A percentile compares a stretch with the other conserved stretches of the same genome.
phyloP scores from a whole-genome alignment of 2,329 filamentous ascomycete genomes.

The Trichophyton benhamiae region DNA sequence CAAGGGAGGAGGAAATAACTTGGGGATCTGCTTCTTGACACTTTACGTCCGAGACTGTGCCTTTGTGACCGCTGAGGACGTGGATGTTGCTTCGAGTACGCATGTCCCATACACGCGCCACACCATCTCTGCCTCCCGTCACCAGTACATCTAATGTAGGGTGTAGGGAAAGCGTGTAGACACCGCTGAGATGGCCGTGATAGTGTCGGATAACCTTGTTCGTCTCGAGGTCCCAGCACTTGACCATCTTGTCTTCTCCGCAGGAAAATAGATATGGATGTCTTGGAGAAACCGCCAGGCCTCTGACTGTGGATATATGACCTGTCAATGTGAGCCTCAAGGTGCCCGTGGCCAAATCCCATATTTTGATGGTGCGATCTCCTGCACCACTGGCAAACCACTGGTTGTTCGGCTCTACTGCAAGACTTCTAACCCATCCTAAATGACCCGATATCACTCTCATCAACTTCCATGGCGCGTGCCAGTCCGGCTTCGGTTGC shows the following conservation, averaged over 20 bases:
- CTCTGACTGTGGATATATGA: slow-evolving; percentile 86
- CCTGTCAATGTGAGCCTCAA: slow-evolving; percentile 78
- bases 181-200: slow-evolving; percentile 89
- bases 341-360: slow-evolving; percentile 84
- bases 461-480: slow-evolving; percentile 97
- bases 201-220: slow-evolving; percentile 98
- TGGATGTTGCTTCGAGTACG: slow-evolving; percentile 90
- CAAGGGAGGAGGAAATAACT: slow-evolving; percentile 84
- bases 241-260: slow-evolving; percentile 99
- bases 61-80: slow-evolving; percentile 80
- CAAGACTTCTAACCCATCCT: slow-evolving; percentile 81
- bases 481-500: slow-evolving; percentile 79
- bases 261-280: slow-evolving; percentile 97
- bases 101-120: slow-evolving; percentile 97
- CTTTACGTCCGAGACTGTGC: slow-evolving; percentile 75
- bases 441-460: slow-evolving; percentile 92
- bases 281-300: slow-evolving; percentile 78
- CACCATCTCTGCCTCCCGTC: slow-evolving; percentile 87
- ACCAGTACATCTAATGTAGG: slow-evolving; percentile 90
- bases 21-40: slow-evolving; percentile 96
- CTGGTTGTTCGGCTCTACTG: slow-evolving; percentile 89
- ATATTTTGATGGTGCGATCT: slow-evolving; percentile 96
- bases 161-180: slow-evolving; percentile 87
- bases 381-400: slow-evolving; percentile 96
- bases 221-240: slow-evolving; percentile 99